These are phyloP conservation scores for Amanita pallidorosea DNA, from an alignment of 768 basidiomycete species.

Conservation along the genomic window DNA sequence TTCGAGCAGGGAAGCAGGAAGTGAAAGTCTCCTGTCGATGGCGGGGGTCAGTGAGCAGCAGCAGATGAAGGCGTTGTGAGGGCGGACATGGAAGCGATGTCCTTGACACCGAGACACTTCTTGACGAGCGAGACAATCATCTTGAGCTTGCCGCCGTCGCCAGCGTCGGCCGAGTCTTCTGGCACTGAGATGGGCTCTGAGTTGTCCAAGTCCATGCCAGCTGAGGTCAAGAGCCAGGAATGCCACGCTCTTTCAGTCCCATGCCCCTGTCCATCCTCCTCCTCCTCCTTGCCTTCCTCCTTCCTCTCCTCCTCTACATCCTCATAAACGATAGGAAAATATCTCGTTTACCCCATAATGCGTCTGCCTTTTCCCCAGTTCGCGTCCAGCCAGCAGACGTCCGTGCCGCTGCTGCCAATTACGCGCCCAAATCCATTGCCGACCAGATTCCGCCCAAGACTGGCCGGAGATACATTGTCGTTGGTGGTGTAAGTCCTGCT, in stretches of 20 bases:
- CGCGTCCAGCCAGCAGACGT: slow-evolving; percentile 37
- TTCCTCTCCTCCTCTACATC: slow-evolving; percentile 19
- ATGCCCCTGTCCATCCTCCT: not conserved
- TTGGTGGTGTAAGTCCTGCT: slow-evolving; percentile 51
- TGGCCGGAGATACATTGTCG: slow-evolving; percentile 64
- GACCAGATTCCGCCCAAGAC: slow-evolving; percentile 56
- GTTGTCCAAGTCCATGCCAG: not conserved
- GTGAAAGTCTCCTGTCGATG: slow-evolving; percentile 65
- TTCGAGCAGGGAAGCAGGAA: slow-evolving; percentile 88
- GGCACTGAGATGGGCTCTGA: slow-evolving; percentile 39
- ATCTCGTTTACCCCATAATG: slow-evolving; percentile 35
- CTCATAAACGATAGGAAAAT: slow-evolving; percentile 44
- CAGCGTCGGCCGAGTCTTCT: slow-evolving; percentile 59
- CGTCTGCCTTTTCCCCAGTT: slow-evolving; percentile 36
- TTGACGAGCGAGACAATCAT: slow-evolving; percentile 89
- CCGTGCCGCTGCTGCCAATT: slow-evolving; percentile 20
- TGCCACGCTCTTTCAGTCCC: too few relatives aligned
- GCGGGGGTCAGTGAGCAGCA: slow-evolving; percentile 4
- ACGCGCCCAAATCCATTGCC: slow-evolving; percentile 22
- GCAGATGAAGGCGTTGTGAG: not conserved
- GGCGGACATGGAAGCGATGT: slow-evolving; percentile 85
- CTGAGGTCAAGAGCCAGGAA: not conserved
- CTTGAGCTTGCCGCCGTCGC: slow-evolving; percentile 88
- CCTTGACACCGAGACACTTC: slow-evolving; percentile 88
- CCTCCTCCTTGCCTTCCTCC: not conserved